phyloP scores from a whole-genome alignment of 148 eudicot species.

The Gaultheria prostrata region DNA sequence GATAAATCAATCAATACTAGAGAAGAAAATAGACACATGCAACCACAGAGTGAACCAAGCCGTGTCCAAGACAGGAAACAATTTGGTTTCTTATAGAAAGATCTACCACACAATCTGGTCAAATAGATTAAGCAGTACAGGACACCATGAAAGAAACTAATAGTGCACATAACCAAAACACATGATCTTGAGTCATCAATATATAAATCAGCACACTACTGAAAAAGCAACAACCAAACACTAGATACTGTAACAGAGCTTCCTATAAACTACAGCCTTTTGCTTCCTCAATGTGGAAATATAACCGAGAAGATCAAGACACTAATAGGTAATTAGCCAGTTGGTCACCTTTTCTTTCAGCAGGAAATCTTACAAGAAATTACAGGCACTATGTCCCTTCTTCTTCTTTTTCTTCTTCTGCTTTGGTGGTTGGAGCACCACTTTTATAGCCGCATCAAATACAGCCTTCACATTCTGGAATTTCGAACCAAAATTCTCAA shows the following conservation, averaged over 20 bases:
- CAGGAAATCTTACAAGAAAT: slow-evolving; percentile 41
- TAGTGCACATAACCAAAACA: slow-evolving; percentile 1
- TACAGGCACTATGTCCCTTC: slow-evolving; percentile 67
- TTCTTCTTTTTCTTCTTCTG: slow-evolving; percentile 81
- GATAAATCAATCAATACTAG: background rate
- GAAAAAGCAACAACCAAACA: background rate
- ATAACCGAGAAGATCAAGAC: slow-evolving; percentile 7
- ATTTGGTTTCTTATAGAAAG: background rate
- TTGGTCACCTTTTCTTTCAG: slow-evolving; percentile 18
- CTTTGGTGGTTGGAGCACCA: slow-evolving; percentile 86
- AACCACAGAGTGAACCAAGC: background rate
- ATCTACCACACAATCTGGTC: slow-evolving; percentile 17
- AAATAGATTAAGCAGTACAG: slow-evolving; percentile 1
- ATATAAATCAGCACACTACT: slow-evolving; percentile 20
- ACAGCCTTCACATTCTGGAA: slow-evolving; percentile 87
- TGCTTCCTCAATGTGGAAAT: slow-evolving; percentile 13
- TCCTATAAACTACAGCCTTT: slow-evolving; percentile 19
- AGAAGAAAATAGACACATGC: background rate
- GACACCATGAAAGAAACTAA: slow-evolving; percentile 2
- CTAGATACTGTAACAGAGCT: slow-evolving; percentile 11
- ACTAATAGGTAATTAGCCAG: slow-evolving; percentile 13
- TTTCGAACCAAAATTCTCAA: background rate
- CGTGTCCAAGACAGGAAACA: slow-evolving; percentile 3
- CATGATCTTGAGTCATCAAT: slow-evolving; percentile 4
- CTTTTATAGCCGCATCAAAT: slow-evolving; percentile 82